Evolutionary conservation across 176 grass and related monocot genomes (phyloP).

Genomic region (Saccharum spontaneum): DNA sequence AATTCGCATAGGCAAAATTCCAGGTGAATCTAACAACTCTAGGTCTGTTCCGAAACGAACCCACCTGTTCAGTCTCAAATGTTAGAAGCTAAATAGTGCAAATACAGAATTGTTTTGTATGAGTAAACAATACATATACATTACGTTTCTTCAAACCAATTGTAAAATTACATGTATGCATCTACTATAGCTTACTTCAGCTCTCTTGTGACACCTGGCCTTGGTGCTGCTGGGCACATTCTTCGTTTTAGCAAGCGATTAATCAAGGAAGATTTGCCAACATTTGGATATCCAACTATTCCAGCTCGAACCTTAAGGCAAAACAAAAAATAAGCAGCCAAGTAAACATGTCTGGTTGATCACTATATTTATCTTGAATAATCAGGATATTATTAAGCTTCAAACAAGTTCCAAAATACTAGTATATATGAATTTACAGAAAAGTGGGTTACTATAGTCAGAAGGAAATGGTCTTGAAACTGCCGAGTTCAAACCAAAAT

Average conservation of each 20-base stretch:
- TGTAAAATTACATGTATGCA: neutral
- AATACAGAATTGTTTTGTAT: conserved; percentile 23
- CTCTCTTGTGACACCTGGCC: conserved; percentile 94
- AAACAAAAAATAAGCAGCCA: conserved; percentile 29
- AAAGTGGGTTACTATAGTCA: neutral
- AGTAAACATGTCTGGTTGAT: conserved; percentile 17
- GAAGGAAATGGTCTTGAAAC: conserved; percentile 6
- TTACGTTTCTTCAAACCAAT: neutral
- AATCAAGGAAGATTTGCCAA: conserved; percentile 96
- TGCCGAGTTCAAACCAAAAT: conserved; percentile 10
- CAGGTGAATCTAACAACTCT: conserved; percentile 94
- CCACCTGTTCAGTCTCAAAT: conserved; percentile 62
- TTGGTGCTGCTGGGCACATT: conserved; percentile 95
- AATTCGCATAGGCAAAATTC: conserved; percentile 97
- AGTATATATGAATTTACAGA: neutral
- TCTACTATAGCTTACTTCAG: conserved; percentile 58
- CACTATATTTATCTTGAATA: conserved; percentile 18
- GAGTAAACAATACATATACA: neutral
- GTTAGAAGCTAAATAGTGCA: conserved; percentile 2
- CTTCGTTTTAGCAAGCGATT: conserved; percentile 94
- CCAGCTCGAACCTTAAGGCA: conserved; percentile 76
- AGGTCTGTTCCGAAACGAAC: conserved; percentile 89
- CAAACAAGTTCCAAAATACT: too few relatives aligned
- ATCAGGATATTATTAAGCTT: too few relatives aligned
- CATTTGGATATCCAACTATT: conserved; percentile 99